phyloP scores from a whole-genome alignment of 495 filamentous ascomycete species.

The Aspergillus carlsbadensis region DNA sequence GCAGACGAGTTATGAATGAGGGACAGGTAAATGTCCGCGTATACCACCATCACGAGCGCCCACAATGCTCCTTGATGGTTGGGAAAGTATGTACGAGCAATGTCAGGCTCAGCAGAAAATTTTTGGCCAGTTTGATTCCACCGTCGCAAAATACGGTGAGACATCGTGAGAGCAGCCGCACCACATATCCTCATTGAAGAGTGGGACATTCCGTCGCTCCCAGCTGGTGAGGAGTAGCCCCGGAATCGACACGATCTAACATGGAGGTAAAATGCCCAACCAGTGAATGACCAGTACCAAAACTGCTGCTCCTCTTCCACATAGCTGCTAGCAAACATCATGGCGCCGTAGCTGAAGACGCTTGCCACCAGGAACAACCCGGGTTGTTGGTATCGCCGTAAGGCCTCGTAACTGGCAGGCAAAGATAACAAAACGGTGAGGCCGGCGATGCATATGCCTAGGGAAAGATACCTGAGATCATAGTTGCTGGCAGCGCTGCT shows the following conservation, averaged over 20 bases:
- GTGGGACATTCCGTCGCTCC: not conserved
- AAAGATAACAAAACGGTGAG: slow-evolving; percentile 40
- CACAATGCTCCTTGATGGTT: slow-evolving; percentile 65
- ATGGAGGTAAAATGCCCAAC: slow-evolving; percentile 69
- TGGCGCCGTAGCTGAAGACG: slow-evolving; percentile 63
- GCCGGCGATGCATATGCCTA: slow-evolving; percentile 51
- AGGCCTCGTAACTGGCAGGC: slow-evolving; percentile 21
- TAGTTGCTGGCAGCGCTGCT: slow-evolving; percentile 91
- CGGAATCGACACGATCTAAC: slow-evolving; percentile 42
- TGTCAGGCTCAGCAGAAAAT: slow-evolving; percentile 82
- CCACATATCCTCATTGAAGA: slow-evolving; percentile 7
- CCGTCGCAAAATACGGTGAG: slow-evolving; percentile 63
- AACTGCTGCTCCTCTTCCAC: slow-evolving; percentile 98
- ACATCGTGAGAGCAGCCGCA: slow-evolving; percentile 28
- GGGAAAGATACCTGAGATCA: slow-evolving; percentile 58
- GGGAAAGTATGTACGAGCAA: slow-evolving; percentile 66
- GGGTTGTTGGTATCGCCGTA: slow-evolving; percentile 21
- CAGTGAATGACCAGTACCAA: slow-evolving; percentile 89
- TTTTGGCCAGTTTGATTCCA: slow-evolving; percentile 99
- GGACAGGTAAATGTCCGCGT: slow-evolving; percentile 48
- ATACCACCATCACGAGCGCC: slow-evolving; percentile 69
- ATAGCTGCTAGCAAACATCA: slow-evolving; percentile 98
- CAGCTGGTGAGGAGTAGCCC: not conserved
- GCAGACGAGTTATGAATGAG: slow-evolving; percentile 32
- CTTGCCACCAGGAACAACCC: slow-evolving; percentile 33